Evolutionary conservation across 495 filamentous ascomycete genomes (phyloP), one percentile per base, ranked within the genome.

Genomic region (Aspergillus carlsbadensis): DNA sequence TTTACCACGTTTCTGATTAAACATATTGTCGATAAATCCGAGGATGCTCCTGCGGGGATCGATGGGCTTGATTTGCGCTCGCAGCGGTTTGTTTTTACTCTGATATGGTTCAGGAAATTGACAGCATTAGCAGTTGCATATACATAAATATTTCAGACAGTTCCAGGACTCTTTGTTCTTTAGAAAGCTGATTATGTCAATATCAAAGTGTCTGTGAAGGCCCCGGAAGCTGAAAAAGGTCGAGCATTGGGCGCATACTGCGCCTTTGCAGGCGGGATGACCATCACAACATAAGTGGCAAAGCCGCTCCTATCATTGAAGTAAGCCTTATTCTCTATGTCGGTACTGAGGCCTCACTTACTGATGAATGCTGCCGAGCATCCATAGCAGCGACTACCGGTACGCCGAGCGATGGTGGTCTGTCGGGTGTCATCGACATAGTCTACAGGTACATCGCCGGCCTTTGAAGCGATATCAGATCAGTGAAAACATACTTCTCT

Each of bases 161-260:
- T 15, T 2, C 63, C 63, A 65, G 8, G 53, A 20, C 0, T 57
- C 41, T 1, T 18, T 13, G 8, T 48, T 42, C 26, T 59, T 52
- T 10, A 65, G 36, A 15, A 60, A 55, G 5, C 44, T 13, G 10
- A 62, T 49, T 4, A 62, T 33, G 13, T 65, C 59, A 21, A 65
- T 43, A 42, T 62, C 63, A 37, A 65, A 65, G 37, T 65, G 63
- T 20, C 63, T 40, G 33, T 62, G 39, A 11, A 65, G 59, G 5
- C 63, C 63, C 3, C 63, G 57, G n/a, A 60, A 58, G 21, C 63
- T 62, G 33, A 65, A 65, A 24, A 65, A 62, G 2, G 63, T 56
- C 8, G 57, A 52, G 36, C 63, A 62, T 42, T 42, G 37, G 5
- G 54, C 33, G 47, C 59, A 65, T 6, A 22, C 24, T 13, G 54